Evolutionary conservation across 371 early-diverging fungal genomes (phyloP).

Genomic region (Apophysomyces elegans): DNA sequence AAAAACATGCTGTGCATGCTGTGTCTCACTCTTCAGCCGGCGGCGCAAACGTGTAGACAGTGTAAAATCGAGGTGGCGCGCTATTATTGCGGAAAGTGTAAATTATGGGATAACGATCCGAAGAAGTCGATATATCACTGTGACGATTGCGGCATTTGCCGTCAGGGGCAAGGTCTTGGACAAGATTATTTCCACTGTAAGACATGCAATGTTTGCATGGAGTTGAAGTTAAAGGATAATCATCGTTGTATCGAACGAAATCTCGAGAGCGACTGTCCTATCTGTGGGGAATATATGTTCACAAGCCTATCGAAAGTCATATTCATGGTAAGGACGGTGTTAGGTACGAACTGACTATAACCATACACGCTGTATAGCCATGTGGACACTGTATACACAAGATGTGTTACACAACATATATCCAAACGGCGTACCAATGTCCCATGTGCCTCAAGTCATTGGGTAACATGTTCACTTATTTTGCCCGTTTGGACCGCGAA

Average conservation of each 20-base stretch:
- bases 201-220: conserved; percentile 94
- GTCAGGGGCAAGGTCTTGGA: conserved; percentile 82
- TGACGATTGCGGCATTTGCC: conserved; percentile 92
- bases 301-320: conserved; percentile 82
- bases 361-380: conserved; percentile 49
- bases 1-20: conserved; percentile 93
- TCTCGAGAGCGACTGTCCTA: conserved; percentile 93
- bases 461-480: conserved; percentile 85
- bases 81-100: conserved; percentile 94
- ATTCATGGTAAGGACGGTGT: conserved; percentile 72
- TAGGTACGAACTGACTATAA: neutral
- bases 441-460: conserved; percentile 96
- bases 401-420: conserved; percentile 82
- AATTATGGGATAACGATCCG: conserved; percentile 91
- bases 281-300: conserved; percentile 97
- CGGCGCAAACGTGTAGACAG: conserved; percentile 70
- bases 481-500: conserved; percentile 82
- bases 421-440: conserved; percentile 92
- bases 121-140: conserved; percentile 90
- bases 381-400: conserved; percentile 97
- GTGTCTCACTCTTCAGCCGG: conserved; percentile 83
- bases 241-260: conserved; percentile 96
- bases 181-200: conserved; percentile 94
- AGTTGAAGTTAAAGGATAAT: conserved; percentile 66
- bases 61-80: conserved; percentile 70